phyloP scores from a whole-genome alignment of 2,329 filamentous ascomycete species.

The Aspergillus fumigatus region DNA sequence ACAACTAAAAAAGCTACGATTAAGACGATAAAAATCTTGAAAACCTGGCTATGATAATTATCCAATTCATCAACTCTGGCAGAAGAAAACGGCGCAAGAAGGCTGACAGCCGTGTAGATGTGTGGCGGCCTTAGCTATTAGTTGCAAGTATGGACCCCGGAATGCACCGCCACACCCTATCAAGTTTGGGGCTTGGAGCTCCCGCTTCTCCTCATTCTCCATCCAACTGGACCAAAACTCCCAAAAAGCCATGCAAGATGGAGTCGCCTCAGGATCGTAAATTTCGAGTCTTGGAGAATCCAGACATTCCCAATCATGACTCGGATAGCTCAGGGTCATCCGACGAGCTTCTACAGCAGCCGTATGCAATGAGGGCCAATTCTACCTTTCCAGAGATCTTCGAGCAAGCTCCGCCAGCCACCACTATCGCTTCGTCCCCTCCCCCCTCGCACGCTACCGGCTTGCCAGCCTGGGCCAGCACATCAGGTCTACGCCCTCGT shows the following conservation, averaged over 20 bases:
- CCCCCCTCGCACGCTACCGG: conserved; percentile 22
- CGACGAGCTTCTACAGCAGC: conserved; percentile 35
- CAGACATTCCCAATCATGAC: conserved; percentile 37
- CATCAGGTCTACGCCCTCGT: conserved; percentile 37
- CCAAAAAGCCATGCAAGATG: conserved; percentile 8
- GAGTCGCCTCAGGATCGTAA: conserved; percentile 16
- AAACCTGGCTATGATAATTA: neutral
- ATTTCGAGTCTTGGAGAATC: conserved; percentile 40
- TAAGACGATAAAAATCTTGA: neutral
- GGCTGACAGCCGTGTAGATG: neutral
- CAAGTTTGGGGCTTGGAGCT: conserved; percentile 8
- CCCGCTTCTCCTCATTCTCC: conserved; percentile 9
- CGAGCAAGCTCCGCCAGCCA: conserved; percentile 28
- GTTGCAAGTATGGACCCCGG: neutral
- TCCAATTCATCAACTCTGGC: no score
- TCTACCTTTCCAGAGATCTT: conserved; percentile 30
- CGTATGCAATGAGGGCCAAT: conserved; percentile 28
- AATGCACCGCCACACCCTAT: conserved; percentile 28
- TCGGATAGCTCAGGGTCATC: conserved; percentile 40
- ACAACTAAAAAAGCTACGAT: neutral
- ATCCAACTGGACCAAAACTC: conserved; percentile 11
- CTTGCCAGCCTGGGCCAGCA: conserved; percentile 33
- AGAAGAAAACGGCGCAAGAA: neutral
- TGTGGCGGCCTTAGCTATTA: neutral
- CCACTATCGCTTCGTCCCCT: conserved; percentile 32